Conservation (phyloP, 768 basidiomycete genomes). For the Chalciporus chontae region DNA sequence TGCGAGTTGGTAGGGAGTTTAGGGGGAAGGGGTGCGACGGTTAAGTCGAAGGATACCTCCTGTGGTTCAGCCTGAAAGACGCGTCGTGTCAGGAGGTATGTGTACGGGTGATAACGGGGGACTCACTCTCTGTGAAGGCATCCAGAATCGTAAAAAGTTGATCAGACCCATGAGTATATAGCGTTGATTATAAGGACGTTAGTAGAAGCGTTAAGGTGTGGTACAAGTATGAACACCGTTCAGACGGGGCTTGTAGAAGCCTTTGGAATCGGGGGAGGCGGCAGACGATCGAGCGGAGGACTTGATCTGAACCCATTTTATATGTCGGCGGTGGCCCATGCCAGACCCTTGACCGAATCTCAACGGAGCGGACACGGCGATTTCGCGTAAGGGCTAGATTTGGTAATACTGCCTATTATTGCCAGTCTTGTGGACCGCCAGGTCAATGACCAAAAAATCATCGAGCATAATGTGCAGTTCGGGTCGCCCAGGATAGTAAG, state of each 20-base stretch:
- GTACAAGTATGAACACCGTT: conserved; percentile 21
- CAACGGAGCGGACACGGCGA: conserved; percentile 21
- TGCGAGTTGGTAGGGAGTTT: conserved; percentile 14
- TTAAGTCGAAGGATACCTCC: conserved; percentile 39
- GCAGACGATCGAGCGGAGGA: conserved; percentile 14
- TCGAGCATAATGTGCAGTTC: conserved; percentile 9
- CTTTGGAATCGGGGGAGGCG: conserved; percentile 15
- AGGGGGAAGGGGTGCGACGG: conserved; percentile 24
- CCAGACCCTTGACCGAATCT: conserved; percentile 6
- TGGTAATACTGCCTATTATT: not conserved
- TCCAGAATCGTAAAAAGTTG: conserved; percentile 20
- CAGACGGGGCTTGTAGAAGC: conserved; percentile 8
- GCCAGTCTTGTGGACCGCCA: not conserved
- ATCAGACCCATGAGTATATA: conserved; percentile 24
- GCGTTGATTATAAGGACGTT: conserved; percentile 22
- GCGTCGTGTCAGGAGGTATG: conserved; percentile 12
- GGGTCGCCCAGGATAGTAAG: not conserved
- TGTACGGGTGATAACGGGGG: not conserved
- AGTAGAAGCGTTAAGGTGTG: conserved; percentile 14
- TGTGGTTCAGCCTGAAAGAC: conserved; percentile 30
- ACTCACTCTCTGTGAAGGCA: conserved; percentile 26
- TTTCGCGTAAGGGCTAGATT: conserved; percentile 19
- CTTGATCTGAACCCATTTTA: conserved; percentile 18
- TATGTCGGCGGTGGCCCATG: conserved; percentile 14
- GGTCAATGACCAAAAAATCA: not conserved